phyloP scores from a whole-genome alignment of 352 stramenopile species.

The Phytophthora rubi region DNA sequence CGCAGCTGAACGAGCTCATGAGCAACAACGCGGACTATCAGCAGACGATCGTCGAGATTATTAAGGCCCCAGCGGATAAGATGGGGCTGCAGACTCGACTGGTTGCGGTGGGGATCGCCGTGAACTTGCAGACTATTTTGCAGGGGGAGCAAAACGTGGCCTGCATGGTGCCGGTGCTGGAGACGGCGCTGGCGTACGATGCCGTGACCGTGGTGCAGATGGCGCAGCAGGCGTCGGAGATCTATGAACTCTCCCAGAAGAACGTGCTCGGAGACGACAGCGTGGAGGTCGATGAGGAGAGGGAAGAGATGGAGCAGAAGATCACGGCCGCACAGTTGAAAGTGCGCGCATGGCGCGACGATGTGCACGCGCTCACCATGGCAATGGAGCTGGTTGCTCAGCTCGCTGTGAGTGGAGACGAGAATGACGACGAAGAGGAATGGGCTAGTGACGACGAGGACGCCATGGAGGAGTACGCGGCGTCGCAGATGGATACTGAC shows the following conservation, averaged over 20 bases:
- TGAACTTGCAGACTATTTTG: conserved; percentile 83
- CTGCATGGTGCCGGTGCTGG: conserved; percentile 71
- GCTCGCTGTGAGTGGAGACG: conserved; percentile 56
- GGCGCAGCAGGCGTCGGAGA: conserved; percentile 71
- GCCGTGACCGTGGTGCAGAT: conserved; percentile 76
- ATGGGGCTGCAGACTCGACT: conserved; percentile 58
- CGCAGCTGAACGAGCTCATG: conserved; percentile 76
- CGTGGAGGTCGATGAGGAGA: conserved; percentile 69
- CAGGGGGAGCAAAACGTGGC: conserved; percentile 72
- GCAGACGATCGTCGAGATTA: conserved; percentile 66
- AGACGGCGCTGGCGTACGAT: conserved; percentile 81
- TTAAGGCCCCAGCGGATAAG: conserved; percentile 65
- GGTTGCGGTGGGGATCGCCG: conserved; percentile 75
- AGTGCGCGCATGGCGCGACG: conserved; percentile 81
- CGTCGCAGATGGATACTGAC: conserved; percentile 67
- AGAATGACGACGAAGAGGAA: conserved; percentile 81
- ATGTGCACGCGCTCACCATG: conserved; percentile 77
- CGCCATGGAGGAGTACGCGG: conserved; percentile 82
- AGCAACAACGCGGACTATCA: conserved; percentile 66
- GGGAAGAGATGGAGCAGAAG: conserved; percentile 60
- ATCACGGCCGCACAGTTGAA: conserved; percentile 73
- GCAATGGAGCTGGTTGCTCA: conserved; percentile 82
- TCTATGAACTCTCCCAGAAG: conserved; percentile 62
- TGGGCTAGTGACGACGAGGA: conserved; percentile 91
- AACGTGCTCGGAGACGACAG: conserved; percentile 71